Evolutionary conservation across 805 yeast species (phyloP).

Genomic region (Candida stauntonica): DNA sequence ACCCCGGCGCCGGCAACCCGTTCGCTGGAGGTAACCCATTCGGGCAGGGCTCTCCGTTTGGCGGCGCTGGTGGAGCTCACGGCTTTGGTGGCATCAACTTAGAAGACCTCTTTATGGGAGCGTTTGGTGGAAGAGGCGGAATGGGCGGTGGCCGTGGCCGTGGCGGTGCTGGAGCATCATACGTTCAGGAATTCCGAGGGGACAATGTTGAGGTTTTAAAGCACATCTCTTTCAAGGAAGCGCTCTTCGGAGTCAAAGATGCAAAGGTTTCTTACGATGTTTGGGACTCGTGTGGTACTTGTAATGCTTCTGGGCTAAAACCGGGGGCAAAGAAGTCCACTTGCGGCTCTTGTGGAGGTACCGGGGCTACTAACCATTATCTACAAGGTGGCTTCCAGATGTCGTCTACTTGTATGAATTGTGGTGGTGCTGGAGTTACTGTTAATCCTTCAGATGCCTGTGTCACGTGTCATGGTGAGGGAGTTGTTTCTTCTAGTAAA

Average conservation of each 20-base stretch:
- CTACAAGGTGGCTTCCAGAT: slow-evolving; percentile 93
- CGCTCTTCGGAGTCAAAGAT: slow-evolving; percentile 72
- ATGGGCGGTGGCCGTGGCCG: slow-evolving; percentile 13
- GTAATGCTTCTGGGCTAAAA: slow-evolving; percentile 85
- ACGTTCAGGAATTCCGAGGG: slow-evolving; percentile 78
- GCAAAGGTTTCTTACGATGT: slow-evolving; percentile 65
- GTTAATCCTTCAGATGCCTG: slow-evolving; percentile 70
- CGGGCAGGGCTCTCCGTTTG: slow-evolving; percentile 43
- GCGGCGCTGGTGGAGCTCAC: slow-evolving; percentile 27
- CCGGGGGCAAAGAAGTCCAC: slow-evolving; percentile 68
- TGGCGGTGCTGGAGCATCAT: slow-evolving; percentile 28
- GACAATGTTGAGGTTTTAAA: slow-evolving; percentile 81
- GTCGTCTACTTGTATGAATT: slow-evolving; percentile 86
- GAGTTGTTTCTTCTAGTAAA: slow-evolving; percentile 65
- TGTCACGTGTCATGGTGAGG: slow-evolving; percentile 81
- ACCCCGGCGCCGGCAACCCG: slow-evolving; percentile 40
- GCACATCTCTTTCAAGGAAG: slow-evolving; percentile 75
- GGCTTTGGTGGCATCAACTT: slow-evolving; percentile 36
- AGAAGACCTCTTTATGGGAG: slow-evolving; percentile 57
- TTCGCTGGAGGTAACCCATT: slow-evolving; percentile 48
- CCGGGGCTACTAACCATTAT: slow-evolving; percentile 84
- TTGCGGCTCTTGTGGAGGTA: slow-evolving; percentile 86
- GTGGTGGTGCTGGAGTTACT: slow-evolving; percentile 85
- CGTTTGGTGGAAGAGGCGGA: slow-evolving; percentile 21
- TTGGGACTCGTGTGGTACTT: slow-evolving; percentile 69